Percentiles rank a stretch among this genome's conserved stretches.
Evolutionary conservation across 108 stramenopile genomes (phyloP).

Genomic region (Cyclotella sp.): DNA sequence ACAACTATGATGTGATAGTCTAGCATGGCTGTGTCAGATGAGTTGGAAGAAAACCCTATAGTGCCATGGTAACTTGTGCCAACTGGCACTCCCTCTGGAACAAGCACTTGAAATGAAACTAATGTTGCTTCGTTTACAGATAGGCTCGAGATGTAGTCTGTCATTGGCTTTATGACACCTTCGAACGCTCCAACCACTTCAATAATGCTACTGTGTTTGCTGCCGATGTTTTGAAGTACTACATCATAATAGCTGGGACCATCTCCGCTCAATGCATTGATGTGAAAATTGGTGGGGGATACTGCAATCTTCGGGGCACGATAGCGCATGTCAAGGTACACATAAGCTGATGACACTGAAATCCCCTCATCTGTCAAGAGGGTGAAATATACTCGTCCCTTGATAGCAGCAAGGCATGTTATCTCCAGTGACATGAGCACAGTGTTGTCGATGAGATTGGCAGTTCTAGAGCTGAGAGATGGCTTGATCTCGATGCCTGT

Average conservation of each 20-base stretch:
- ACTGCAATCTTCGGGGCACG: slow-evolving; percentile 32
- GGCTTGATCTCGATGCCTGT: slow-evolving; percentile 3
- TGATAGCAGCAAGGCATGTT: slow-evolving; percentile 11
- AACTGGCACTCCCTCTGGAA: slow-evolving; percentile 9
- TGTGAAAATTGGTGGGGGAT: slow-evolving; percentile 5
- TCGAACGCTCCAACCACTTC: slow-evolving; percentile 15
- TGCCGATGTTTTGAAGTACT: slow-evolving; percentile 25
- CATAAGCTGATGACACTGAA: slow-evolving; percentile 16
- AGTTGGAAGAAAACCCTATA: slow-evolving; percentile 28
- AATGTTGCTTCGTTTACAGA: slow-evolving; percentile 26
- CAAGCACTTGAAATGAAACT: slow-evolving; percentile 15
- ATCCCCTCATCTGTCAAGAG: slow-evolving; percentile 24
- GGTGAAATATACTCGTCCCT: slow-evolving; percentile 25
- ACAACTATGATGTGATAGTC: slow-evolving; percentile 19
- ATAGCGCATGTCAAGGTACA: slow-evolving; percentile 31
- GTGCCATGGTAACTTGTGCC: slow-evolving; percentile 24
- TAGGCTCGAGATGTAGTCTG: slow-evolving; percentile 27
- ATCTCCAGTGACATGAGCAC: slow-evolving; percentile 28
- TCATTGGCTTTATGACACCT: not conserved
- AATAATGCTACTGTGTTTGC: slow-evolving; percentile 18
- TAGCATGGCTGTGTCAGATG: slow-evolving; percentile 3
- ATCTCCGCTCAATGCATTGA: slow-evolving; percentile 5
- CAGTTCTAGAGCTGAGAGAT: slow-evolving; percentile 18
- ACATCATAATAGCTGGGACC: slow-evolving; percentile 31
- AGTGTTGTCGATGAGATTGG: slow-evolving; percentile 9